phyloP scores from a whole-genome alignment of 306 rosid genomes.

The Hippophae gyantsensis region DNA sequence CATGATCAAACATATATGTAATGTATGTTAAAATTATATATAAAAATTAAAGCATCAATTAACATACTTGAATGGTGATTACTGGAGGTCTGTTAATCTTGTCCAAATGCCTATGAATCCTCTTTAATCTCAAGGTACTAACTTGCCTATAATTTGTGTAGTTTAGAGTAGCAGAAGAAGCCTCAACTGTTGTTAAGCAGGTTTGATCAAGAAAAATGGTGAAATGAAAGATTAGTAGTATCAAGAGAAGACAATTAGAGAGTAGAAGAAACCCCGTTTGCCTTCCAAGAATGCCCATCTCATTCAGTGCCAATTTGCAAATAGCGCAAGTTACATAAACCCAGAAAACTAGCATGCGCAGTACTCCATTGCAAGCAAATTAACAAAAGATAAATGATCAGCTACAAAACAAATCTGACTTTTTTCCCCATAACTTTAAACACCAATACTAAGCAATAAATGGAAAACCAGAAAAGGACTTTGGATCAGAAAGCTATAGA shows the following conservation, averaged over 20 bases:
- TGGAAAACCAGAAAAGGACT: slow-evolving; percentile 22
- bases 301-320: slow-evolving; percentile 29
- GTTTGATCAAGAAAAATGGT: slow-evolving; percentile 21
- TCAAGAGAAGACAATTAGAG: slow-evolving; percentile 23
- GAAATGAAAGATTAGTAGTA: slow-evolving; percentile 14
- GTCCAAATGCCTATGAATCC: slow-evolving; percentile 70
- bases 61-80: slow-evolving; percentile 56
- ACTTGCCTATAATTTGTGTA: slow-evolving; percentile 43
- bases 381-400: too few species aligned
- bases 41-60: background rate
- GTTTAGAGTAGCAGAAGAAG: slow-evolving; percentile 29
- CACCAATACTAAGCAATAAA: slow-evolving; percentile 23
- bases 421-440: slow-evolving; percentile 14
- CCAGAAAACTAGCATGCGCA: background rate
- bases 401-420: slow-evolving; percentile 9
- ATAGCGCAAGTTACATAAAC: background rate
- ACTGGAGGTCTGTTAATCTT: slow-evolving; percentile 75
- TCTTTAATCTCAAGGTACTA: slow-evolving; percentile 56
- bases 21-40: background rate
- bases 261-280: slow-evolving; percentile 15
- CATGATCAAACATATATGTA: background rate
- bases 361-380: slow-evolving; percentile 12
- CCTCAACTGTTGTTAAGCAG: background rate
- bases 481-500: background rate
- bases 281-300: slow-evolving; percentile 22